phyloP scores from a whole-genome alignment of 169 alveolate species.

The Eimeria acervulina region DNA sequence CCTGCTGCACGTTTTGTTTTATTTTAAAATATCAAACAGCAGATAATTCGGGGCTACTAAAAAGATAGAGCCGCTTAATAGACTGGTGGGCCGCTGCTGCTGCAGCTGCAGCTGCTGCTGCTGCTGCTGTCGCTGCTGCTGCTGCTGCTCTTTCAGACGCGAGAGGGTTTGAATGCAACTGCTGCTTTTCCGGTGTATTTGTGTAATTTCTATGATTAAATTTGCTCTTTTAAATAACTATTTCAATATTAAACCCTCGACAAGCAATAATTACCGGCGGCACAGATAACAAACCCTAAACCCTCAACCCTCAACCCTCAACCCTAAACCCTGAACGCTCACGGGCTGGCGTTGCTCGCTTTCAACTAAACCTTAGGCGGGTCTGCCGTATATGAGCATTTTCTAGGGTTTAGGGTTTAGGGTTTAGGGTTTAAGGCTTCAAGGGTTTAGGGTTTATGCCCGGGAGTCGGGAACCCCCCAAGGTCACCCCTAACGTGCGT shows the following conservation, averaged over 20 bases:
- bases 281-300: neutral
- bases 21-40: neutral
- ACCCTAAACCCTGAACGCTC: constrained; percentile 13
- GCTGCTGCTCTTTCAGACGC: too few relatives aligned
- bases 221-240: neutral
- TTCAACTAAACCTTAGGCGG: too few relatives aligned
- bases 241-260: neutral
- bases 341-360: neutral
- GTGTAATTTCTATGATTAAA: neutral
- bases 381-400: too few relatives aligned
- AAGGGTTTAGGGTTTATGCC: too few relatives aligned
- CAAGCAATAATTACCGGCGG: neutral
- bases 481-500: too few relatives aligned
- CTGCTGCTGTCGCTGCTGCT: neutral
- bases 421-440: too few relatives aligned
- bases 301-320: neutral
- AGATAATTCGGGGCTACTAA: neutral
- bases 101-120: constrained; percentile 60
- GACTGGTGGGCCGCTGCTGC: constrained; percentile 24
- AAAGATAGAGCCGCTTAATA: neutral
- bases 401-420: too few relatives aligned
- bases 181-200: neutral
- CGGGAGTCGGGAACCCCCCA: too few relatives aligned
- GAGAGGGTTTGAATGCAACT: neutral
- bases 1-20: neutral